Base-by-base conservation (phyloP, 2,329 filamentous ascomycete species). In the Xylariaceae sp. region DNA sequence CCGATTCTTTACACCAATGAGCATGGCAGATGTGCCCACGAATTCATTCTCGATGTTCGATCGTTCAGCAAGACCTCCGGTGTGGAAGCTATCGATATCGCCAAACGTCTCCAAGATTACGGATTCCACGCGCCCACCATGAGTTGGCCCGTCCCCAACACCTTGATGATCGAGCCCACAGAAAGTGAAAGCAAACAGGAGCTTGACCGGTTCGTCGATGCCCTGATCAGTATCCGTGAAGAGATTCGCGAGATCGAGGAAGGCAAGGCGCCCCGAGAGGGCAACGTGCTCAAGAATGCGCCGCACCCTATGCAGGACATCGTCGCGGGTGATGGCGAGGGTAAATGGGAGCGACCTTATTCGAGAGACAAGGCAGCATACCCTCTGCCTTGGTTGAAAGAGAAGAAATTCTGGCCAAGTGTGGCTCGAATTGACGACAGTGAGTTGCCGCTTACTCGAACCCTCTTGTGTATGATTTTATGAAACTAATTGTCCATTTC, bases 321-420 rank as follows among this genome's bases (percentile, higher is more conserved):
- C 35, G 77, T 96, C 47, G 68, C 79, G 1, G 81, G 81, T 2
- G 83, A 75, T 41, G 70, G 68, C n/a, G 74, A 74, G 32, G 73
- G 72, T 57, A 72, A 89, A 64, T 97, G 92, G 92, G 79, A 89
- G 59, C 79, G 92, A n/a, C 78, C 83, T 1, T 97, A 97, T 71
- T 83, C 79, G 1, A 77, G 91, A 31, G 87, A 94, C 74, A 80
- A 85, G 73, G 92, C 92, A 0, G 92, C 90, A 0, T 97, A 96
- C 70, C 92, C 92, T 19, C 70, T 95, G 59, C 77, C 84, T 0
- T 95, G 83, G 73, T 74, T 97, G 59, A 81, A 83, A 71, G 89
- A 96, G 81, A 96, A 95, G 86, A 97, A 97, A 78, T 96, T 96
- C 75, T 97, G 92, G 92, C 91, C 92, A 0, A 85, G 78, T 37